These are phyloP conservation scores for Elasticomyces elasticus DNA, from an alignment of 495 filamentous ascomycete genomes.

Conservation along the genomic window DNA sequence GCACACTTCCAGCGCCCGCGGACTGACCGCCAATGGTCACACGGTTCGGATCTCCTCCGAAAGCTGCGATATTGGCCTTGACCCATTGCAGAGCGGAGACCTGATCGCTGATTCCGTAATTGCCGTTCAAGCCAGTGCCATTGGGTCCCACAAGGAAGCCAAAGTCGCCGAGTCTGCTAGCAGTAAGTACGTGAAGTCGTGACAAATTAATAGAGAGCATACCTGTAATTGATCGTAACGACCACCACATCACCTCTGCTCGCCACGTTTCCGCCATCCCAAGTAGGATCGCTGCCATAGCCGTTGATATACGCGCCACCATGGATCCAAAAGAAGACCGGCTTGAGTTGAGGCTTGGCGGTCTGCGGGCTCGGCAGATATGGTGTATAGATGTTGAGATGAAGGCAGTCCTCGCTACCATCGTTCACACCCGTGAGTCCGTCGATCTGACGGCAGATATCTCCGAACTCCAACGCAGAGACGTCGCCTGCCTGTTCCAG, in stretches of 20 bases:
- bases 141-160: constrained; percentile 1
- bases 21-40: constrained; percentile 14
- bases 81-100: constrained; percentile 44
- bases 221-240: constrained; percentile 39
- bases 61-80: constrained; percentile 51
- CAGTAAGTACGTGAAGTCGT: background rate
- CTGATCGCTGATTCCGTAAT: constrained; percentile 38
- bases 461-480: background rate
- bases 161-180: background rate
- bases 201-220: constrained; percentile 11
- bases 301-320: constrained; percentile 35
- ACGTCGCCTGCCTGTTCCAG: background rate
- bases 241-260: constrained; percentile 36
- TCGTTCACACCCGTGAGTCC: constrained; percentile 22
- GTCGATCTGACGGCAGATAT: background rate
- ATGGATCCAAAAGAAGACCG: constrained; percentile 33
- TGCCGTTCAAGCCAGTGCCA: constrained; percentile 18
- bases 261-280: constrained; percentile 33
- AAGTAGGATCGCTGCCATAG: constrained; percentile 31
- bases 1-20: constrained; percentile 13
- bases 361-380: constrained; percentile 24
- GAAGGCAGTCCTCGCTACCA: constrained; percentile 39
- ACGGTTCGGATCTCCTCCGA: constrained; percentile 35
- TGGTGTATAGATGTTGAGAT: constrained; percentile 35
- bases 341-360: constrained; percentile 26